A percentile compares a stretch with the other conserved stretches of the same genome.
These are phyloP conservation scores for Madurella mycetomatis DNA, from an alignment of 2,329 filamentous ascomycete genomes.

Conservation along the genomic window DNA sequence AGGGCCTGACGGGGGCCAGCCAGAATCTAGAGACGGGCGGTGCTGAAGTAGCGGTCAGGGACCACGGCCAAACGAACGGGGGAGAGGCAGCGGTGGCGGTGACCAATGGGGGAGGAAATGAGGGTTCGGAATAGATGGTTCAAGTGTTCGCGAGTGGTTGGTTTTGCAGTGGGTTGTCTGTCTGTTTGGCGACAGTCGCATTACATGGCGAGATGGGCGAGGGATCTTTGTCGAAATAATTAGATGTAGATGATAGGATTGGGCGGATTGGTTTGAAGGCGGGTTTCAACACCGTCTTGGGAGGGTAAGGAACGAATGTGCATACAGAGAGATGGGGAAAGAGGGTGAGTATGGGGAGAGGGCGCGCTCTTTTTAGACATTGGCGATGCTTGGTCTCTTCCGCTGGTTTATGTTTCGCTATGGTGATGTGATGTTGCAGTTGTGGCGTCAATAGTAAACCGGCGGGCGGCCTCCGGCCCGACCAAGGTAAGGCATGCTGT, in stretches of 20 bases:
- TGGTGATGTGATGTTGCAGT: neutral
- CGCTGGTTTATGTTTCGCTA: neutral
- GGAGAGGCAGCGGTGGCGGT: neutral
- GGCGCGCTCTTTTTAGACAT: neutral
- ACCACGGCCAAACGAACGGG: neutral
- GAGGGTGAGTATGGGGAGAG: too few relatives aligned
- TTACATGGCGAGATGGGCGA: too few relatives aligned
- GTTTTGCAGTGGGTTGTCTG: too few relatives aligned
- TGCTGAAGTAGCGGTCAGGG: constrained; percentile 5
- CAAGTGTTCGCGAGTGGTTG: neutral
- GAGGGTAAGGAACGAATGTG: too few relatives aligned
- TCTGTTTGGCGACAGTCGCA: too few relatives aligned
- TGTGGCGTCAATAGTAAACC: neutral
- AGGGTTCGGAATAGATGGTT: neutral
- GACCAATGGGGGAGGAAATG: constrained; percentile 5
- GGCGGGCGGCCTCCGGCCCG: neutral
- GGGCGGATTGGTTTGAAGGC: neutral
- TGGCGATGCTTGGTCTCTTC: neutral
- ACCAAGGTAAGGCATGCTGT: neutral
- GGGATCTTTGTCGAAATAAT: too few relatives aligned
- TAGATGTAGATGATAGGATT: too few relatives aligned
- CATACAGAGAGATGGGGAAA: too few relatives aligned
- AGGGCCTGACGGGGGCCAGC: constrained; percentile 63
- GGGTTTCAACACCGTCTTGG: constrained; percentile 11
- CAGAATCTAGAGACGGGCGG: constrained; percentile 16